Conservation (phyloP, 768 basidiomycete species). For the Podaxis carcinomalis region DNA sequence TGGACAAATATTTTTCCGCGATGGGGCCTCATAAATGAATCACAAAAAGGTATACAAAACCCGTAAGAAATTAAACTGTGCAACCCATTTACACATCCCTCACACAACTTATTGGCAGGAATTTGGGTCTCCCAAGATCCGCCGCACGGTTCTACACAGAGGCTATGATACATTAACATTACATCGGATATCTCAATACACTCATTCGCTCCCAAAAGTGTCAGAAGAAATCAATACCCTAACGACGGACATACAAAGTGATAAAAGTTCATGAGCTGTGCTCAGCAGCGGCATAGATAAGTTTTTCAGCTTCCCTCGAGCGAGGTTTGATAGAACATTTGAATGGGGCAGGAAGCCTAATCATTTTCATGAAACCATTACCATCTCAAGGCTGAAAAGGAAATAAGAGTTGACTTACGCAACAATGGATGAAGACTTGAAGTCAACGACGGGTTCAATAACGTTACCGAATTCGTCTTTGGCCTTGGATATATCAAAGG, state of each 20-base stretch:
- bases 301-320: constrained; percentile 17
- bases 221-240: background rate
- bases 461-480: constrained; percentile 21
- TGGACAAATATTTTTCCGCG: too few species aligned
- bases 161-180: too few species aligned
- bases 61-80: too few species aligned
- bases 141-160: too few species aligned
- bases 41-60: too few species aligned
- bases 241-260: too few species aligned
- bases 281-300: constrained; percentile 16
- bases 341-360: constrained; percentile 22
- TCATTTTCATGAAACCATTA: background rate
- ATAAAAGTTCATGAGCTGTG: background rate
- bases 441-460: constrained; percentile 24
- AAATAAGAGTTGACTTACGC: constrained; percentile 20
- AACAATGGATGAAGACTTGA: constrained; percentile 18
- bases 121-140: too few species aligned
- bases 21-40: too few species aligned
- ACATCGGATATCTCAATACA: too few species aligned
- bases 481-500: constrained; percentile 24
- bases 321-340: constrained; percentile 25
- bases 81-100: too few species aligned
- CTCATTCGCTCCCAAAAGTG: too few species aligned
- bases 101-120: too few species aligned
- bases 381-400: background rate